Evolutionary conservation across 1,284 basidiomycete species (phyloP).

Genomic region (Phellopilus nigrolimitatus): DNA sequence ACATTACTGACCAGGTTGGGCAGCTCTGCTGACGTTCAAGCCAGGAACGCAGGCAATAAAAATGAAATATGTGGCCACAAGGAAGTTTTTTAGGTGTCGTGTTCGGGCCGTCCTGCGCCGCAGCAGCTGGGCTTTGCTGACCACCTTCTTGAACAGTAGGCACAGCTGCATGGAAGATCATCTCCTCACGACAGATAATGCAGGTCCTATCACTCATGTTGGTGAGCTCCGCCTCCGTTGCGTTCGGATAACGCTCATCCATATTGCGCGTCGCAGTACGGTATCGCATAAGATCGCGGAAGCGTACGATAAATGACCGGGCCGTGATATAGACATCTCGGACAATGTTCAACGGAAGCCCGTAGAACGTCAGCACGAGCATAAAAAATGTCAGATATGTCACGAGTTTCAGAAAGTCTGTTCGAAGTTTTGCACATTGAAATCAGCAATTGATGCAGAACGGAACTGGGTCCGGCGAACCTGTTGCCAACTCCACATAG

Average conservation of each 20-base stretch:
- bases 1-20: conserved; percentile 80
- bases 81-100: conserved; percentile 94
- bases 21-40: conserved; percentile 94
- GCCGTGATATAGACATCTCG: conserved; percentile 96
- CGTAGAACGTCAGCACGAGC: conserved; percentile 89
- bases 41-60: conserved; percentile 96
- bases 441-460: conserved; percentile 11
- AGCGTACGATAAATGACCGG: conserved; percentile 83
- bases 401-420: conserved; percentile 90
- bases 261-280: conserved; percentile 94
- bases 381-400: conserved; percentile 93
- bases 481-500: conserved; percentile 90
- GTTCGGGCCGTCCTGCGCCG: conserved; percentile 69
- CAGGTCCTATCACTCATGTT: conserved; percentile 86
- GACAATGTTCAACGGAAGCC: conserved; percentile 94
- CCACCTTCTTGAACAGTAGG: conserved; percentile 24
- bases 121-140: conserved; percentile 20
- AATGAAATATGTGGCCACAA: conserved; percentile 98
- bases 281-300: conserved; percentile 87
- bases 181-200: conserved; percentile 99
- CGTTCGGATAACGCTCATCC: conserved; percentile 94
- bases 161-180: conserved; percentile 50
- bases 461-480: conserved; percentile 36
- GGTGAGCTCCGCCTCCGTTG: conserved; percentile 81
- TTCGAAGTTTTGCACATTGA: background rate